Evolutionary conservation across 2,329 filamentous ascomycete species (phyloP), one percentile per base, ranked within the genome.

Genomic region (Aspergillus hortae): DNA sequence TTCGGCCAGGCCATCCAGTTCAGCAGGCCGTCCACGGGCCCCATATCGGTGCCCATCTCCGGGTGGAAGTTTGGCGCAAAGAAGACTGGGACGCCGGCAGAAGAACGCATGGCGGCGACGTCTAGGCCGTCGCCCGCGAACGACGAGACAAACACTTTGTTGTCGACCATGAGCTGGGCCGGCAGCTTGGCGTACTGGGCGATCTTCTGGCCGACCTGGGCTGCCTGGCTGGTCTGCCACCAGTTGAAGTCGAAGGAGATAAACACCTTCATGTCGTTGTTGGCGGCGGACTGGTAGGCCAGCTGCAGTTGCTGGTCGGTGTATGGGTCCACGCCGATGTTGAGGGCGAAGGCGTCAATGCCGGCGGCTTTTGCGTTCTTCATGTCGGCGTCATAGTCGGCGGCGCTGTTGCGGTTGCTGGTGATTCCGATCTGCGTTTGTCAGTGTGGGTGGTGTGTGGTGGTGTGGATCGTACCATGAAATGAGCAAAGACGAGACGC

Each of bases 171-270:
- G 33, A 82, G 76, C 60, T 83, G 78, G 1, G 74, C 77, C 0
- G 75, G 63, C 2, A 66, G 64, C 14, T 60, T 61, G 2, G 68
- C 74, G 51, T 79, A 82, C 52, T 75, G 65, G 10, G 70, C 72
- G 48, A 81, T 70, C 59, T 76, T 77, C 41, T 67, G 61, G 1
- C 77, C 78, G 14, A 77, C 72, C 11, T 64, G 66, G 6, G 62
- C 64, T 1, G 71, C 71, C 38, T 77, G 64, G 10, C 60, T 51
- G 9, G 61, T 58, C 17, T 60, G 51, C 66, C 71, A 79, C 73
- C 74, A 76, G 67, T 80, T 79, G 62, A 80, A 81, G 67, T 82
- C 80, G 55, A 82, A 83, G 2, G 79, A 82, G 56, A 83, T 76
- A 49, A 82, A 81, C 10, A 81, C 77, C 48, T 80, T 79, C 72